Evolutionary conservation across 192 early-diverging fungal genomes (phyloP).

Genomic region (Linnemannia hyalina): DNA sequence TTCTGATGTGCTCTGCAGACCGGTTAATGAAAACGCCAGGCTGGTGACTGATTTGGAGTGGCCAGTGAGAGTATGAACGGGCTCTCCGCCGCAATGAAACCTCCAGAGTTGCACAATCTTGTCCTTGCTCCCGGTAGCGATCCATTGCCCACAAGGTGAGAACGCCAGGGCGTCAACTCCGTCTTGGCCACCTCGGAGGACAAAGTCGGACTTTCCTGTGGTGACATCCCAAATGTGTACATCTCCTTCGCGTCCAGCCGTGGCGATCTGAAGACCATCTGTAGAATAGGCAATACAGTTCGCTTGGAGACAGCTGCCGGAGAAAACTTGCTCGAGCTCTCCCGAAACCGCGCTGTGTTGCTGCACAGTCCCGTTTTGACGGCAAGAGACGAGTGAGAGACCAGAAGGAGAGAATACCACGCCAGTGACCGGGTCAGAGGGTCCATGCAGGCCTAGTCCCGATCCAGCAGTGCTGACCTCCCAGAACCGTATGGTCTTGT

Average conservation of each 20-base stretch:
- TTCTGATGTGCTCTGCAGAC: background rate
- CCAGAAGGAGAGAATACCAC: background rate
- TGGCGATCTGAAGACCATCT: background rate
- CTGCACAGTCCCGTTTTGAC: background rate
- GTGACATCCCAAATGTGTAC: background rate
- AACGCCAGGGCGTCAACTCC: background rate
- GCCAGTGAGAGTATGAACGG: background rate
- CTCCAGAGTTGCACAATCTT: background rate
- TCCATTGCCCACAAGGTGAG: background rate
- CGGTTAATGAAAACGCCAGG: background rate
- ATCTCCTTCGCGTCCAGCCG: background rate
- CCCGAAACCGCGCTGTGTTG: background rate
- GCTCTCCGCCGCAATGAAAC: background rate
- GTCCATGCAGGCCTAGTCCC: background rate
- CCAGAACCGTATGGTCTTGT: background rate
- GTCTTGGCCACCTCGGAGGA: background rate
- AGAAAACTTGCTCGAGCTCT: background rate
- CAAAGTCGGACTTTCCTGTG: background rate
- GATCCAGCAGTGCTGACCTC: background rate
- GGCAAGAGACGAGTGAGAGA: background rate
- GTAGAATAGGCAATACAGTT: background rate
- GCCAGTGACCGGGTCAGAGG: background rate
- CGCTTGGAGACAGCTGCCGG: background rate
- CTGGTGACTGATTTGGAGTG: background rate
- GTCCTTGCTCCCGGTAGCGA: background rate